These are phyloP conservation scores for Trichophyton verrucosum DNA, from an alignment of 2,329 filamentous ascomycete genomes.

Conservation along the genomic window DNA sequence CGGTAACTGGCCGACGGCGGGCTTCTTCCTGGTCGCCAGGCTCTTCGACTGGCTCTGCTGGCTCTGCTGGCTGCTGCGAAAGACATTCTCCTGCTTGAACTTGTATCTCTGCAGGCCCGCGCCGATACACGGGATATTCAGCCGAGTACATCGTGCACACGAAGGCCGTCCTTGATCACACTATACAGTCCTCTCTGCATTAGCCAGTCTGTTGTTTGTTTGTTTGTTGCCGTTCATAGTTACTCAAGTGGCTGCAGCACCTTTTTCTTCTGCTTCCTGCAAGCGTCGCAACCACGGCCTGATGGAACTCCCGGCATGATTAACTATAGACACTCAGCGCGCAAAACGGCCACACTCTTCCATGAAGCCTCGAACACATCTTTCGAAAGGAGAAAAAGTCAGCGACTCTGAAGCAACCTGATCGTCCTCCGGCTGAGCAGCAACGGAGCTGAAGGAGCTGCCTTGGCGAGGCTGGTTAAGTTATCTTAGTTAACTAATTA, in stretches of 20 bases:
- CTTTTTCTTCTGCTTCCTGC: constrained; percentile 44
- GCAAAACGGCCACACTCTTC: not conserved
- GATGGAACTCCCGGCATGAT: constrained; percentile 42
- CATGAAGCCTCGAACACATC: not conserved
- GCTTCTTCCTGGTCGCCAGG: not conserved
- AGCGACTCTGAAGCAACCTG: not conserved
- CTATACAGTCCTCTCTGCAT: constrained; percentile 20
- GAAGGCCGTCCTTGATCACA: constrained; percentile 36
- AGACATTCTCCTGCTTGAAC: constrained; percentile 30
- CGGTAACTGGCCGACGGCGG: not conserved
- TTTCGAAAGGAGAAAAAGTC: not conserved
- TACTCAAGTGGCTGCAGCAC: constrained; percentile 22
- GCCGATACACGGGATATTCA: constrained; percentile 36
- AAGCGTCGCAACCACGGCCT: constrained; percentile 40
- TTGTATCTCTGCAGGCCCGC: constrained; percentile 39
- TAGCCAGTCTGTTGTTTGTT: not conserved
- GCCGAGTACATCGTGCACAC: constrained; percentile 37
- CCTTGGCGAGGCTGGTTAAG: not conserved
- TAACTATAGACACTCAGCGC: not conserved
- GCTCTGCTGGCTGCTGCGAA: not conserved
- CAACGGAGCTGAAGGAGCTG: not conserved
- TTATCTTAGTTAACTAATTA: too few relatives aligned
- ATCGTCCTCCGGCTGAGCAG: not conserved
- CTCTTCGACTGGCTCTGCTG: not conserved
- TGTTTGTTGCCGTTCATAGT: too few relatives aligned